phyloP scores from a whole-genome alignment of 1,139 yeast genomes.

The Magnusiomyces ingens region DNA sequence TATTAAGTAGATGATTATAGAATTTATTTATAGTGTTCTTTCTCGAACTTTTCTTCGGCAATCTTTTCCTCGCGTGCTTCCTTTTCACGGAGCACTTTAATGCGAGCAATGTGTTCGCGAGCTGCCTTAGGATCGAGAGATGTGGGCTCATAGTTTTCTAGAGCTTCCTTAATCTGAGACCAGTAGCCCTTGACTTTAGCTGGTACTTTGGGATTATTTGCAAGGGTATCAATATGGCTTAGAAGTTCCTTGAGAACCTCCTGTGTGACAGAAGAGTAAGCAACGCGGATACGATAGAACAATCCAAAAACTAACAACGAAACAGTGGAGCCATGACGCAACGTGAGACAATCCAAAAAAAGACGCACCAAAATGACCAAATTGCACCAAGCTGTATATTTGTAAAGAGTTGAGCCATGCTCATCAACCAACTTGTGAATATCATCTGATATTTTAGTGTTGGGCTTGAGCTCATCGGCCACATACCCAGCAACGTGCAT shows the following conservation, averaged over 20 bases:
- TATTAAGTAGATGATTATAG: too few relatives aligned
- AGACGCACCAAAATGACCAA: constrained; percentile 43
- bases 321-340: constrained; percentile 60
- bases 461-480: constrained; percentile 55
- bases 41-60: constrained; percentile 12
- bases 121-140: constrained; percentile 20
- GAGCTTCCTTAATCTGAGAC: constrained; percentile 43
- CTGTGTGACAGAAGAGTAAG: constrained; percentile 63
- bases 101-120: constrained; percentile 4
- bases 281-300: constrained; percentile 69
- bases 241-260: constrained; percentile 58
- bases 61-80: constrained; percentile 11
- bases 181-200: constrained; percentile 50
- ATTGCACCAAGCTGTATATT: constrained; percentile 62
- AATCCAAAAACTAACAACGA: constrained; percentile 50
- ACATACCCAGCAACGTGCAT: constrained; percentile 65
- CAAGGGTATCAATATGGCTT: constrained; percentile 53
- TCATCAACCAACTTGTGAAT: constrained; percentile 43
- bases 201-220: constrained; percentile 51
- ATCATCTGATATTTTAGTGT: constrained; percentile 38
- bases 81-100: constrained; percentile 2
- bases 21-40: background rate
- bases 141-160: constrained; percentile 20
- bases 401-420: constrained; percentile 57
- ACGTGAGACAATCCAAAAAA: constrained; percentile 49